Base-by-base conservation (phyloP, 1,284 basidiomycete species). In the Cutaneotrichosporon daszewskae region DNA sequence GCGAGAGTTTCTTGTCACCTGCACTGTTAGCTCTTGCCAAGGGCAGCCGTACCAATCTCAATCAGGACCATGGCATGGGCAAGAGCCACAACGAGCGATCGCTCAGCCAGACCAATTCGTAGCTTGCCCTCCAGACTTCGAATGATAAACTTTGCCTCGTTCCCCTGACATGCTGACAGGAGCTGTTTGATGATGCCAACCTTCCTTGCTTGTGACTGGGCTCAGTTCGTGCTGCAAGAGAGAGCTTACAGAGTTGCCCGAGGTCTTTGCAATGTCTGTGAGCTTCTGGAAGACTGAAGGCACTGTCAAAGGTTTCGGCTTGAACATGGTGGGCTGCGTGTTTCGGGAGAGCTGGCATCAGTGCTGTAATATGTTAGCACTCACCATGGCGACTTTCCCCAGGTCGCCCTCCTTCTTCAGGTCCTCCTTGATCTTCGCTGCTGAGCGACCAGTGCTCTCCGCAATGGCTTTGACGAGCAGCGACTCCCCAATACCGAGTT, bases 111-210 rank as follows among this genome's bases (percentile, higher is more conserved):
- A 33, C 95, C 90, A 62, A 99, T 98, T 6, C 95, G 82, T 27
- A 99, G 79, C 71, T 99, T 99, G 44, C 95, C 95, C 72, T 97
- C 94, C 55, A 98, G 72, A 67, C 86, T 90, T 37, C 95, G 84
- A 40, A 98, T 85, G 51, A 98, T 86, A 67, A 94, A 99, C 68
- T 97, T 98, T 18, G 94, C 91, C 60, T 82, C 80, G 29, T 59
- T 69, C 34, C 83, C 87, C 60, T 89, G 83, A 62, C 92, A 98
- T 5, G 89, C 84, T 2, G 92, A 89, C 1, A 99, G 77, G 2
- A 99, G 77, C 62, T 92, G 90, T 40, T 90, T 95, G 63, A 99
- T 95, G 53, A 94, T 87, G 1, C 85, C 86, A 12, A 96, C 88
- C 67, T 99, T 99, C 72, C 89, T 92, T 44, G 77, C 79, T 82